Percentiles rank a stretch among this genome's conserved stretches.
These are phyloP conservation scores for Podila epicladia DNA, from an alignment of 192 early-diverging fungal species.

Conservation along the genomic window DNA sequence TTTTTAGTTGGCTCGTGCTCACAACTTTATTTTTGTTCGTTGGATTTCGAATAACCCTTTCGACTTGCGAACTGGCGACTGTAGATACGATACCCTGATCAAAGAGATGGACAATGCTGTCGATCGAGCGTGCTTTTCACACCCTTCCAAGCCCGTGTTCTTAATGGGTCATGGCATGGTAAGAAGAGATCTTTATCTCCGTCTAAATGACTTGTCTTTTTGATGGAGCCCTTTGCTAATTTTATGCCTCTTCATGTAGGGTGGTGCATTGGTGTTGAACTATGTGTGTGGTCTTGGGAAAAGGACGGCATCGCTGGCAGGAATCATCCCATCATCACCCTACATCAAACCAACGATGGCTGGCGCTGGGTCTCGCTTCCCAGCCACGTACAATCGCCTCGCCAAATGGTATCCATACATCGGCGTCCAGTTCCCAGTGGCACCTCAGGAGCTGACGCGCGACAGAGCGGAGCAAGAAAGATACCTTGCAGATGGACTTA, in stretches of 20 bases:
- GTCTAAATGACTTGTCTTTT: too few species aligned
- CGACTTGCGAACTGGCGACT: too few species aligned
- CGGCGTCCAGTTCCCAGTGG: constrained; percentile 7
- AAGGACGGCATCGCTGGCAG: constrained; percentile 24
- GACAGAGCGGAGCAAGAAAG: constrained; percentile 21
- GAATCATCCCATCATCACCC: constrained; percentile 28
- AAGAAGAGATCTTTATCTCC: too few species aligned
- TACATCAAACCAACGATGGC: constrained; percentile 28
- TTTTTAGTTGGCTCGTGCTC: too few species aligned
- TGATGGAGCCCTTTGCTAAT: too few species aligned
- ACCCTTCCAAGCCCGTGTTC: constrained; percentile 21
- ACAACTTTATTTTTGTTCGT: too few species aligned
- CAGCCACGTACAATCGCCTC: constrained; percentile 29
- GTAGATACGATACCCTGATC: constrained; percentile 28
- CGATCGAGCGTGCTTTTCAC: constrained; percentile 9
- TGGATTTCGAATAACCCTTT: too few species aligned
- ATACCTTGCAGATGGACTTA: constrained; percentile 21
- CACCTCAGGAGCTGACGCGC: constrained; percentile 28
- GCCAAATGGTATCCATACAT: constrained; percentile 43
- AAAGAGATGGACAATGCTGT: constrained; percentile 43
- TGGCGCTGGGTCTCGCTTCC: constrained; percentile 23
- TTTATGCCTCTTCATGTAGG: too few species aligned
- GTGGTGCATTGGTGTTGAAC: constrained; percentile 33
- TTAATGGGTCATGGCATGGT: constrained; percentile 48
- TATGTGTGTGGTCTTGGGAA: constrained; percentile 42